These are phyloP conservation scores for Kluyveromyces marxianus DNA, from an alignment of 1,139 yeast genomes.

Conservation along the genomic window DNA sequence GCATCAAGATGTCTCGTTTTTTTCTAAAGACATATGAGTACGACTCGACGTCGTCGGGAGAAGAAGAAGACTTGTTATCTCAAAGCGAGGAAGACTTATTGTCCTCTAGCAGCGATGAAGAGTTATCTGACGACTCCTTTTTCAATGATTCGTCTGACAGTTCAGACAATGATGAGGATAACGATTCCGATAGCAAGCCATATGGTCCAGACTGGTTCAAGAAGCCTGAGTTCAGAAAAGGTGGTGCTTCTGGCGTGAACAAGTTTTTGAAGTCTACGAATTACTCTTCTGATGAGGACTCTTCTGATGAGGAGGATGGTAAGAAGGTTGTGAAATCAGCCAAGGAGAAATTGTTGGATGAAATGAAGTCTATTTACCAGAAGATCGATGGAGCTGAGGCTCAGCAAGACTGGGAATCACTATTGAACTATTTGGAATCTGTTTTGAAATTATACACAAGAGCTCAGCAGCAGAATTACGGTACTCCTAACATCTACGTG, in stretches of 20 bases:
- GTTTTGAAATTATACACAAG: slow-evolving; percentile 59
- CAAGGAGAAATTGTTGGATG: slow-evolving; percentile 86
- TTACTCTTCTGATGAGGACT: slow-evolving; percentile 39
- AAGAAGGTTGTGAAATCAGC: slow-evolving; percentile 88
- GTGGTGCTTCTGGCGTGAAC: slow-evolving; percentile 25
- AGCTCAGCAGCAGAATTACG: slow-evolving; percentile 66
- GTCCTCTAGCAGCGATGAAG: slow-evolving; percentile 41
- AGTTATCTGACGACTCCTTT: slow-evolving; percentile 24
- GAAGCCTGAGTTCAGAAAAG: slow-evolving; percentile 34
- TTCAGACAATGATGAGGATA: slow-evolving; percentile 39
- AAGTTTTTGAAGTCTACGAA: slow-evolving; percentile 29
- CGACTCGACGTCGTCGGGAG: slow-evolving; percentile 60
- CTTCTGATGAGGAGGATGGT: slow-evolving; percentile 53
- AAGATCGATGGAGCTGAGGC: slow-evolving; percentile 63
- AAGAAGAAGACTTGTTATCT: slow-evolving; percentile 67
- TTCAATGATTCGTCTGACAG: slow-evolving; percentile 24
- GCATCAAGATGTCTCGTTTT: slow-evolving; percentile 51
- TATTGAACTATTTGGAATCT: slow-evolving; percentile 72
- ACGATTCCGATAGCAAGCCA: slow-evolving; percentile 34
- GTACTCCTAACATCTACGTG: slow-evolving; percentile 66
- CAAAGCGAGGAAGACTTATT: slow-evolving; percentile 63
- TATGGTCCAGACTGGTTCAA: slow-evolving; percentile 35
- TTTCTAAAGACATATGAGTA: slow-evolving; percentile 52
- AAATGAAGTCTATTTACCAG: slow-evolving; percentile 62
- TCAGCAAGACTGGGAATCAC: slow-evolving; percentile 74